These are phyloP conservation scores for Prunus dulcis DNA, from an alignment of 306 rosid genomes.

Conservation along the genomic window DNA sequence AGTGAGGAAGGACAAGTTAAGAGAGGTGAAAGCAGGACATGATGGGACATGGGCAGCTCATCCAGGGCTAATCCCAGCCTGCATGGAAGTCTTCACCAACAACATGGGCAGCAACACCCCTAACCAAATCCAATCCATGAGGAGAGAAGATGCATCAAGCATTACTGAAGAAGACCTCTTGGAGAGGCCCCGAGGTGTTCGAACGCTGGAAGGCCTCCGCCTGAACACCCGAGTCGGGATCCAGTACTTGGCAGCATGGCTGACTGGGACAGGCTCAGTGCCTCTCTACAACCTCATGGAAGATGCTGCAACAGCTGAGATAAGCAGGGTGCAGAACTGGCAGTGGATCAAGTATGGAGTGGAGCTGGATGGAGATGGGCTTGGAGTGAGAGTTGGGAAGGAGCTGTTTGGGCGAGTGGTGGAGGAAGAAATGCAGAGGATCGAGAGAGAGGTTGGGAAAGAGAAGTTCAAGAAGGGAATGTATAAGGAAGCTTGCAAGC, in stretches of 20 bases:
- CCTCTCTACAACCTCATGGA: conserved; percentile 98
- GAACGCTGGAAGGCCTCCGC: conserved; percentile 75
- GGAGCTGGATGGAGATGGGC: conserved; percentile 70
- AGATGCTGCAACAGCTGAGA: conserved; percentile 97
- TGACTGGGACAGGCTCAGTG: conserved; percentile 74
- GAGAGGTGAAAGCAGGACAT: conserved; percentile 87
- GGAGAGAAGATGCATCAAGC: conserved; percentile 51
- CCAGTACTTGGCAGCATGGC: conserved; percentile 92
- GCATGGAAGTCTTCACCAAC: conserved; percentile 68
- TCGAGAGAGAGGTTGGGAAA: conserved; percentile 74
- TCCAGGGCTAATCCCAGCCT: conserved; percentile 69
- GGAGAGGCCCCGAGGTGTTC: conserved; percentile 60
- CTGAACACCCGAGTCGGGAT: conserved; percentile 87
- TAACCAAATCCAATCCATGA: conserved; percentile 53
- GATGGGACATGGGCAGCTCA: conserved; percentile 99
- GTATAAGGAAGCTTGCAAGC: conserved; percentile 67
- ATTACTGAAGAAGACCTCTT: conserved; percentile 69
- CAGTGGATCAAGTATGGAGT: conserved; percentile 88
- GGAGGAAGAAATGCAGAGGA: conserved; percentile 86
- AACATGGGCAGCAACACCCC: conserved; percentile 46
- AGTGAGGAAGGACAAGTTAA: conserved; percentile 81
- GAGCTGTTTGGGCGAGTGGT: conserved; percentile 75
- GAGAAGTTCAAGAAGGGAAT: conserved; percentile 65
- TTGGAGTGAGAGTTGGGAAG: conserved; percentile 60
- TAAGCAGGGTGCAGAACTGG: conserved; percentile 95